A percentile compares a stretch with the other conserved stretches of the same genome.
phyloP scores from a whole-genome alignment of 225 moss, liverwort and hornwort genomes.

The Pseudisothecium myosuroides region DNA sequence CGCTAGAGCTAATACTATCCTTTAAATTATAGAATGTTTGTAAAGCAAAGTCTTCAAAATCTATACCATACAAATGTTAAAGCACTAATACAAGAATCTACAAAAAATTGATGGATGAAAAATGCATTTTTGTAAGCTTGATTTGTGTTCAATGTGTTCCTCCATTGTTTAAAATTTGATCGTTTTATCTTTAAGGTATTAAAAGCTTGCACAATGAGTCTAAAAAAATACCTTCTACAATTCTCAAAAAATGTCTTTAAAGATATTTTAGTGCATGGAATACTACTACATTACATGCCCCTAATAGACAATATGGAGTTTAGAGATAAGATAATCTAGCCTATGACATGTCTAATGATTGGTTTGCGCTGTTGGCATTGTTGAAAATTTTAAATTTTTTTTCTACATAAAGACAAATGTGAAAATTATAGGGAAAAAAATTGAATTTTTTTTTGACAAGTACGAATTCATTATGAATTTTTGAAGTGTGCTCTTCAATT shows the following conservation, averaged over 20 bases:
- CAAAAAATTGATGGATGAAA: neutral
- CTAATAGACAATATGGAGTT: neutral
- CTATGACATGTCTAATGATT: neutral
- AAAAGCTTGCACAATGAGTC: neutral
- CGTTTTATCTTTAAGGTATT: accelerated
- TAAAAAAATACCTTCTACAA: neutral
- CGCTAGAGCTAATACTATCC: accelerated
- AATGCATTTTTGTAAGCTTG: neutral
- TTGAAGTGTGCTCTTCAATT: neutral
- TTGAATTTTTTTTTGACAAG: neutral
- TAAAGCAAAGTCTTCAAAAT: neutral
- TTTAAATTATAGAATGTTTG: neutral
- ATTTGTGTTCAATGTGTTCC: neutral
- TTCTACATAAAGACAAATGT: too few species aligned
- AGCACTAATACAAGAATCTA: neutral
- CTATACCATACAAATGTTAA: neutral
- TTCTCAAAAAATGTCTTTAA: neutral
- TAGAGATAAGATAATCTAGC: neutral
- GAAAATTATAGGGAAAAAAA: neutral
- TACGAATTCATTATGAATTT: neutral
- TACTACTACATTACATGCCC: neutral
- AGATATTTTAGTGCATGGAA: neutral
- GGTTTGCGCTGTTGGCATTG: neutral
- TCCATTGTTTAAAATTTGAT: neutral
- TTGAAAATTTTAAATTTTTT: neutral